Percentiles rank a stretch among this genome's conserved stretches.
Conservation (phyloP, 176 grass and related monocot genomes). For the Hordeum vulgare region DNA sequence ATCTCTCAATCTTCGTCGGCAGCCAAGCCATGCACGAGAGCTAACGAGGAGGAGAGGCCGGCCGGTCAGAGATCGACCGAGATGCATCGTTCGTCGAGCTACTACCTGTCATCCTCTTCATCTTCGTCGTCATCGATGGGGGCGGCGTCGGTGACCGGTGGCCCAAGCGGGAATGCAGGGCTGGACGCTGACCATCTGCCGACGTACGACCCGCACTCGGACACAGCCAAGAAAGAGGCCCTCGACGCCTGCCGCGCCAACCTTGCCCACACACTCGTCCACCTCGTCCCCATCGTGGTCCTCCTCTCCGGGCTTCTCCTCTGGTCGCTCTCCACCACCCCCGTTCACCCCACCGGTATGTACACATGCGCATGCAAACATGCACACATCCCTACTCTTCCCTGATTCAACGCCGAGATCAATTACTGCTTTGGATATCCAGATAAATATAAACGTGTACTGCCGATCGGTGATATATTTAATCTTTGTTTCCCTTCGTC, state of each 20-base stretch:
- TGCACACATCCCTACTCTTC: background rate
- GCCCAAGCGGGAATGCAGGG: constrained; percentile 31
- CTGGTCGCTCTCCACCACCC: constrained; percentile 56
- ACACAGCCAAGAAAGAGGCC: constrained; percentile 65
- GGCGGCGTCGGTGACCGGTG: background rate
- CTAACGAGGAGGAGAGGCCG: constrained; percentile 1
- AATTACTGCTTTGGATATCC: background rate
- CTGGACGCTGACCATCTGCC: constrained; percentile 51
- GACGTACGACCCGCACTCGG: constrained; percentile 47
- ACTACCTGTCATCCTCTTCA: constrained; percentile 14
- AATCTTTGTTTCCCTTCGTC: background rate
- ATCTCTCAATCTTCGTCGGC: background rate
- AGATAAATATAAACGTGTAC: background rate
- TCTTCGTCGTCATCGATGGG: background rate
- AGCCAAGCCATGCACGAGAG: background rate
- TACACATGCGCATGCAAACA: too few relatives aligned
- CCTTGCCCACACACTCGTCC: constrained; percentile 56
- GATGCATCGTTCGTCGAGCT: constrained; percentile 50
- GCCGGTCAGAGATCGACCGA: background rate
- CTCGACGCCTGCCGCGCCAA: constrained; percentile 31
- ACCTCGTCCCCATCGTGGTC: constrained; percentile 59
- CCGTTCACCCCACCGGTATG: background rate
- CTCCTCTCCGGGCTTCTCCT: constrained; percentile 65
- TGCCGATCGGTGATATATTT: background rate
- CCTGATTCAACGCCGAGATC: background rate